phyloP scores from a whole-genome alignment of 2,329 filamentous ascomycete species.

The Beauveria sp. region DNA sequence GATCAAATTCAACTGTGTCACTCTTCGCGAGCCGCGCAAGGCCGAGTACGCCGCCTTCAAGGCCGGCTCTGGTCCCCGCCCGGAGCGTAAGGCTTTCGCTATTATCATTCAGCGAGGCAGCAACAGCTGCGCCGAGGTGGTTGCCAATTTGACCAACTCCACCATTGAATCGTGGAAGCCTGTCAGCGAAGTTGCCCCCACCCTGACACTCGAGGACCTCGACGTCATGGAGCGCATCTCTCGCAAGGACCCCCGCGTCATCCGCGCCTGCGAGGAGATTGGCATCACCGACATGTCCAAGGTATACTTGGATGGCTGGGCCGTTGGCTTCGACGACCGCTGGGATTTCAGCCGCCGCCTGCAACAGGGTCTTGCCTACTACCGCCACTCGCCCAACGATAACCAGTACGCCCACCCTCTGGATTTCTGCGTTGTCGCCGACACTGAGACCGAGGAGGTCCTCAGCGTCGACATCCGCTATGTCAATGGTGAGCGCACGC shows the following conservation, averaged over 20 bases:
- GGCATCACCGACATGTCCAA: constrained; percentile 78
- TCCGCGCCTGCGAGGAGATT: constrained; percentile 66
- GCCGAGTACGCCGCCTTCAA: constrained; percentile 54
- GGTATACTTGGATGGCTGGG: constrained; percentile 79
- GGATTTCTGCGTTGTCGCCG: constrained; percentile 36
- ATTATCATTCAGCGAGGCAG: constrained; percentile 37
- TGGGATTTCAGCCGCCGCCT: constrained; percentile 65
- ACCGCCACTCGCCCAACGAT: constrained; percentile 63
- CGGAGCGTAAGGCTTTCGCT: constrained; percentile 41
- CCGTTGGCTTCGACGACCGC: constrained; percentile 73
- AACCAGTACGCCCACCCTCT: constrained; percentile 53
- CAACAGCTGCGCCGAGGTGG: constrained; percentile 38
- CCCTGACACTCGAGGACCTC: constrained; percentile 71
- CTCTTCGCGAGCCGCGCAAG: constrained; percentile 58
- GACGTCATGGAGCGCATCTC: constrained; percentile 64
- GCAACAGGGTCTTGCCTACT: constrained; percentile 78
- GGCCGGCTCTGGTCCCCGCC: constrained; percentile 36
- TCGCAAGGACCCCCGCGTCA: constrained; percentile 63
- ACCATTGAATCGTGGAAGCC: constrained; percentile 38
- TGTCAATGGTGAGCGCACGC: constrained; percentile 40
- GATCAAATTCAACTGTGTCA: constrained; percentile 54
- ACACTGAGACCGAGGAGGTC: constrained; percentile 41
- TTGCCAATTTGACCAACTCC: constrained; percentile 39
- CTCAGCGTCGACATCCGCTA: constrained; percentile 35
- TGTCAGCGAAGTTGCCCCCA: constrained; percentile 37